phyloP scores from a whole-genome alignment of 768 basidiomycete genomes.

The Crucibulum laeve region DNA sequence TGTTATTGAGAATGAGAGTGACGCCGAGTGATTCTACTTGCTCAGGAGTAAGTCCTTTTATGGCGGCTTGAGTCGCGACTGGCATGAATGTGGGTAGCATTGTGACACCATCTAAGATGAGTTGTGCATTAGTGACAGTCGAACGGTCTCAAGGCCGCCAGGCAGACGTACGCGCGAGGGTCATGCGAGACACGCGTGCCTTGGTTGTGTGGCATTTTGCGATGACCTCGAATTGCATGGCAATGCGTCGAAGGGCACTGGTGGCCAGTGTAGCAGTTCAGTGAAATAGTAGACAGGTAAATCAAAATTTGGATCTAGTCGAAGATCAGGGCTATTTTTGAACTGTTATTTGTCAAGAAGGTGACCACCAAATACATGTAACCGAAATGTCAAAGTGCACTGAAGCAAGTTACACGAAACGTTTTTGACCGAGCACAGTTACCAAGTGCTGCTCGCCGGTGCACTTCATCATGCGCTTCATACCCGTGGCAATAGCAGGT shows the following conservation, averaged over 20 bases:
- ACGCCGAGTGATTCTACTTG: constrained; percentile 81
- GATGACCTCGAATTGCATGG: constrained; percentile 80
- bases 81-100: constrained; percentile 93
- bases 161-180: constrained; percentile 60
- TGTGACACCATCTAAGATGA: constrained; percentile 63
- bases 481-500: constrained; percentile 2
- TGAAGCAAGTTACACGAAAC: too few species aligned
- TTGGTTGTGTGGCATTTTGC: constrained; percentile 78
- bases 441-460: not conserved
- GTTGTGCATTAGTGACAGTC: not conserved
- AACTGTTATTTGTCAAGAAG: too few species aligned
- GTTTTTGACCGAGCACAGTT: too few species aligned
- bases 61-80: constrained; percentile 87
- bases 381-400: too few species aligned
- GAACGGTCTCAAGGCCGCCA: not conserved
- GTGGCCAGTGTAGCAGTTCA: constrained; percentile 11
- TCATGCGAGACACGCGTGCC: constrained; percentile 85
- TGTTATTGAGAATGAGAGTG: constrained; percentile 84
- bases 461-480: constrained; percentile 4
- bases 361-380: too few species aligned
- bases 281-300: too few species aligned
- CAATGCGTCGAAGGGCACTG: constrained; percentile 13
- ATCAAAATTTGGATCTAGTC: not conserved
- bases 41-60: constrained; percentile 85
- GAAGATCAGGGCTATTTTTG: too few species aligned